phyloP scores from a whole-genome alignment of 805 yeast genomes.

The Wickerhamiella slavikovae region DNA sequence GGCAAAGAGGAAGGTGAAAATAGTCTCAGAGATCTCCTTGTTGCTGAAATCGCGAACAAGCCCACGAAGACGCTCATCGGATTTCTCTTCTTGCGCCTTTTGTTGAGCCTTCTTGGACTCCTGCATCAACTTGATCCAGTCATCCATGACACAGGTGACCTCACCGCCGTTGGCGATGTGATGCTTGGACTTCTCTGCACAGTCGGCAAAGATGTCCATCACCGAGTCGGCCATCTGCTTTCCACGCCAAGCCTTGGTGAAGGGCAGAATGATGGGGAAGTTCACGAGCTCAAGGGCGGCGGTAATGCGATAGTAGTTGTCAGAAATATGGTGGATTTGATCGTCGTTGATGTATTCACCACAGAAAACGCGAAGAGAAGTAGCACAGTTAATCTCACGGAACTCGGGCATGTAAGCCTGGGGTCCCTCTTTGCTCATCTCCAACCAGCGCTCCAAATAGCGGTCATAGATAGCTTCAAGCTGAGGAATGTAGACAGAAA shows the following conservation, averaged over 20 bases:
- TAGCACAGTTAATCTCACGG: conserved; percentile 90
- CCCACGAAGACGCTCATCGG: conserved; percentile 33
- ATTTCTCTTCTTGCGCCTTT: conserved; percentile 23
- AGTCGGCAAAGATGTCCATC: conserved; percentile 72
- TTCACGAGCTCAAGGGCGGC: conserved; percentile 94
- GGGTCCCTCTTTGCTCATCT: conserved; percentile 40
- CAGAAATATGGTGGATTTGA: conserved; percentile 74
- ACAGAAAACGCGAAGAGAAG: conserved; percentile 82
- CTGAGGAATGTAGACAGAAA: conserved; percentile 64
- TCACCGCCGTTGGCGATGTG: conserved; percentile 58
- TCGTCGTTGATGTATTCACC: conserved; percentile 87
- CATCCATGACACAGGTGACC: conserved; percentile 83
- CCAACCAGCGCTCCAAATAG: conserved; percentile 49
- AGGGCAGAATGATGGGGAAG: conserved; percentile 92
- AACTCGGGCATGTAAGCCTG: conserved; percentile 74
- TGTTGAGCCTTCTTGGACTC: conserved; percentile 32
- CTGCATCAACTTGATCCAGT: conserved; percentile 77
- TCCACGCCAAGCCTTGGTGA: conserved; percentile 96
- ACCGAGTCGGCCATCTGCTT: conserved; percentile 81
- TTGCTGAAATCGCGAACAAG: conserved; percentile 67
- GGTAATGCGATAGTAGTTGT: conserved; percentile 77
- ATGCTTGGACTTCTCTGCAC: conserved; percentile 75
- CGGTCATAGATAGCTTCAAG: conserved; percentile 70
- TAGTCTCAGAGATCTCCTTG: conserved; percentile 86
- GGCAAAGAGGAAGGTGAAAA: conserved; percentile 91